Percentiles rank a stretch among this genome's conserved stretches.
These are phyloP conservation scores for Epichloe baconii DNA, from an alignment of 2,329 filamentous ascomycete genomes.

Conservation along the genomic window DNA sequence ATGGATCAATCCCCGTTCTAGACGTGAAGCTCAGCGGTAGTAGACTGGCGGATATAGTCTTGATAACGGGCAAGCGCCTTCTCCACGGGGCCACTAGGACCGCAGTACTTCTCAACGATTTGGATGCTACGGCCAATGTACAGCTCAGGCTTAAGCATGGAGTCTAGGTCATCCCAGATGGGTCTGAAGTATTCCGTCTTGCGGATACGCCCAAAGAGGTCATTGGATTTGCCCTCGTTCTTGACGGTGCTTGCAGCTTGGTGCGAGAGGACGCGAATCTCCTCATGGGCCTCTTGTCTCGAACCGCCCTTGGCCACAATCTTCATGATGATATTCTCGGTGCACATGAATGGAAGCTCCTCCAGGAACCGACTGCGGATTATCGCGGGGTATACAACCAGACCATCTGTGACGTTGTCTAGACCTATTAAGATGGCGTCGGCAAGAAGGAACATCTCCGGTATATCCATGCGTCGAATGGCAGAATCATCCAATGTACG, in stretches of 20 bases:
- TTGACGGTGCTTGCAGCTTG: slow-evolving; percentile 53
- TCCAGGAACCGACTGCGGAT: slow-evolving; percentile 55
- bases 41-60: slow-evolving; percentile 17
- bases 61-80: slow-evolving; percentile 25
- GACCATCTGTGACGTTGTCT: slow-evolving; percentile 54
- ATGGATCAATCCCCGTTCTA: not conserved
- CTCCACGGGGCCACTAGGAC: slow-evolving; percentile 24
- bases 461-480: slow-evolving; percentile 52
- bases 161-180: slow-evolving; percentile 55
- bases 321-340: slow-evolving; percentile 58
- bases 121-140: slow-evolving; percentile 32
- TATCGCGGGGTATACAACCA: slow-evolving; percentile 67
- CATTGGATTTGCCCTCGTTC: slow-evolving; percentile 56
- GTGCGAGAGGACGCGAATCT: slow-evolving; percentile 72
- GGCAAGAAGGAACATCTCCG: slow-evolving; percentile 53
- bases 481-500: slow-evolving; percentile 66
- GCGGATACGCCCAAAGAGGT: slow-evolving; percentile 68
- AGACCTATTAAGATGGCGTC: slow-evolving; percentile 55
- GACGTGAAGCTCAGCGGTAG: slow-evolving; percentile 5
- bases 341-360: slow-evolving; percentile 81
- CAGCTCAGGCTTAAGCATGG: slow-evolving; percentile 48
- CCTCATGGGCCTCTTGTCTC: slow-evolving; percentile 73
- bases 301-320: slow-evolving; percentile 57
- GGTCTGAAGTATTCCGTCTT: slow-evolving; percentile 61
- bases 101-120: slow-evolving; percentile 34